phyloP scores from a whole-genome alignment of 176 grass and related monocot species.

The Cenchrus americanus region DNA sequence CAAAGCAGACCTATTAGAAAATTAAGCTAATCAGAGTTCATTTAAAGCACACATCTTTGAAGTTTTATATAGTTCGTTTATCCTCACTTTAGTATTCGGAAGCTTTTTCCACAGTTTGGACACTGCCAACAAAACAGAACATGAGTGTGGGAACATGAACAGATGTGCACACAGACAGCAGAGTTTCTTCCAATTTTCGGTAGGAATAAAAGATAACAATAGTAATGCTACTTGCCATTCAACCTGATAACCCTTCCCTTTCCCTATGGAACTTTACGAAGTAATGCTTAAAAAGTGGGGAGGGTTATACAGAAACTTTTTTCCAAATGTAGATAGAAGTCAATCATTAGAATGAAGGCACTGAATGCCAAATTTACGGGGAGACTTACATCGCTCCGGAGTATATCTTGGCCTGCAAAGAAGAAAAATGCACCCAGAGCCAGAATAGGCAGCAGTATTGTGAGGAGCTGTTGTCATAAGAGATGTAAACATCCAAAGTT shows the following conservation, averaged over 20 bases:
- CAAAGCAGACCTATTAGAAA: constrained; percentile 72
- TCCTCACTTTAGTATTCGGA: constrained; percentile 87
- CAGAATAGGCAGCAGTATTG: constrained; percentile 77
- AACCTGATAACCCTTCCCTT: not conserved
- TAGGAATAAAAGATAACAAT: not conserved
- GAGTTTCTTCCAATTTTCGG: not conserved
- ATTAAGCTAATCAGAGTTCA: constrained; percentile 26
- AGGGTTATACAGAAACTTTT: not conserved
- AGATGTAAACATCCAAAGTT: constrained; percentile 16
- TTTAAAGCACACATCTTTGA: constrained; percentile 13
- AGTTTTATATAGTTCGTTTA: not conserved
- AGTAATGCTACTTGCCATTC: constrained; percentile 15
- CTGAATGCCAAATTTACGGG: not conserved
- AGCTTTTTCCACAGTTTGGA: constrained; percentile 88
- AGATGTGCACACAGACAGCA: not conserved
- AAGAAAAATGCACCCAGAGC: constrained; percentile 81
- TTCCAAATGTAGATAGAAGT: not conserved
- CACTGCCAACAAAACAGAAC: constrained; percentile 62
- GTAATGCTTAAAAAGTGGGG: not conserved
- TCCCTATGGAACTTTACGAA: not conserved
- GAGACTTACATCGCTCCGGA: constrained; percentile 72
- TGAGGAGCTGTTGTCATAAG: constrained; percentile 62
- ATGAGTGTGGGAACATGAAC: not conserved
- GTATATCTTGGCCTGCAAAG: constrained; percentile 79
- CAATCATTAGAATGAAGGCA: not conserved